Conservation (phyloP, 1,284 basidiomycete species). For the Laetiporus sulphureus region DNA sequence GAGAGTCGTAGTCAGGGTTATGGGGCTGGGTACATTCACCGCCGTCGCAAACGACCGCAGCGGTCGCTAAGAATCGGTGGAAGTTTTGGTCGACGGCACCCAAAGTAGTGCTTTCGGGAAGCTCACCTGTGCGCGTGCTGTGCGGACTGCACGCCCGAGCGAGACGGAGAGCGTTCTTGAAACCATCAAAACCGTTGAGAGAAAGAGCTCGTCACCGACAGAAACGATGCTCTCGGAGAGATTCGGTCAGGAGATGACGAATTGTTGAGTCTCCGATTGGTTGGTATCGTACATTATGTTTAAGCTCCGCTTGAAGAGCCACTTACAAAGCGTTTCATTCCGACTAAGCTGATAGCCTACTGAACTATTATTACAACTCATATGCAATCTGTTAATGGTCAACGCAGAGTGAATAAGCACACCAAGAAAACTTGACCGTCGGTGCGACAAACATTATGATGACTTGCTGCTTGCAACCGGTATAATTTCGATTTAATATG, state of each 20-base stretch:
- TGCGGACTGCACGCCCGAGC: slow-evolving; percentile 56
- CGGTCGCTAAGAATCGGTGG: slow-evolving; percentile 24
- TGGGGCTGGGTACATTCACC: slow-evolving; percentile 59
- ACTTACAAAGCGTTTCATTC: no score
- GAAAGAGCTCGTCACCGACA: slow-evolving; percentile 21
- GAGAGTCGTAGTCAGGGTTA: slow-evolving; percentile 85
- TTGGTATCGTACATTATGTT: background rate
- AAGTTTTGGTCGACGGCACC: background rate
- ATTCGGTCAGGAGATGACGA: slow-evolving; percentile 7
- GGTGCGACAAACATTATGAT: no score
- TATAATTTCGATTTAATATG: no score
- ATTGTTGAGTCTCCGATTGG: background rate
- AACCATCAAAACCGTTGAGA: slow-evolving; percentile 45
- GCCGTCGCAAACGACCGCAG: slow-evolving; percentile 65
- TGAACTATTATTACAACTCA: no score
- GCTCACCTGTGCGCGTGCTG: slow-evolving; percentile 49
- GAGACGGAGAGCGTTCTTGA: slow-evolving; percentile 53
- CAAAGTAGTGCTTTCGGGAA: background rate
- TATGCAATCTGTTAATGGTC: no score
- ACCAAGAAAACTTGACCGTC: no score
- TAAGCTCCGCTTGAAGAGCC: no score
- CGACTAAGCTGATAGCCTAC: no score
- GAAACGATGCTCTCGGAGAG: slow-evolving; percentile 18
- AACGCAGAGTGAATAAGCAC: no score
- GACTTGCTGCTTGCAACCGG: no score